Conservation (phyloP, 768 basidiomycete genomes). For the Hericium rajendrae region DNA sequence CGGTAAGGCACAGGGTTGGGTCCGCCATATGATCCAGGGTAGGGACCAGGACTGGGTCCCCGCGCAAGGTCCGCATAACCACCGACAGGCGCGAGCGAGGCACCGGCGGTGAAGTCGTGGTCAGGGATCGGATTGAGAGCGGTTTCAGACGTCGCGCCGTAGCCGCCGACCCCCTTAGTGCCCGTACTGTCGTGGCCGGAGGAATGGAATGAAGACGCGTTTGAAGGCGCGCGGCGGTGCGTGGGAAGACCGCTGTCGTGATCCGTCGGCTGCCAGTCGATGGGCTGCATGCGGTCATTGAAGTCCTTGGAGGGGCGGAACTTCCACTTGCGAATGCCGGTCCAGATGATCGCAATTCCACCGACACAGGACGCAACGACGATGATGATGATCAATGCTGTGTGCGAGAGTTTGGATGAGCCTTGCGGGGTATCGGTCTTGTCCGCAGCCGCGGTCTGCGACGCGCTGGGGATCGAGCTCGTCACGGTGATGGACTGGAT, state of each 20-base stretch:
- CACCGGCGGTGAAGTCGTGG: conserved; percentile 69
- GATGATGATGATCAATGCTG: conserved; percentile 53
- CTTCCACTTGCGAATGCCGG: conserved; percentile 88
- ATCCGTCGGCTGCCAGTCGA: conserved; percentile 74
- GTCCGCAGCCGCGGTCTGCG: conserved; percentile 17
- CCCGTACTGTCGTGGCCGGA: conserved; percentile 21
- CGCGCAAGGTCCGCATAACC: conserved; percentile 79
- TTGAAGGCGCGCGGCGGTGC: conserved; percentile 46
- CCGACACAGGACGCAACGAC: conserved; percentile 61
- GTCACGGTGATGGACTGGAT: conserved; percentile 18
- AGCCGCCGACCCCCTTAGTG: conserved; percentile 2
- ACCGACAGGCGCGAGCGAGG: conserved; percentile 55
- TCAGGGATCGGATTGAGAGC: conserved; percentile 44
- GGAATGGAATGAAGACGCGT: conserved; percentile 65
- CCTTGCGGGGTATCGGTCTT: conserved; percentile 24
- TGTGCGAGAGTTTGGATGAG: conserved; percentile 33
- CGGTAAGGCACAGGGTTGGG: conserved; percentile 48
- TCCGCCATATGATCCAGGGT: conserved; percentile 28
- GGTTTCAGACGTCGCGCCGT: conserved; percentile 21
- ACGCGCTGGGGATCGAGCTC: conserved; percentile 12
- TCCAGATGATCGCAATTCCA: conserved; percentile 70
- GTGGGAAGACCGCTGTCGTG: conserved; percentile 36
- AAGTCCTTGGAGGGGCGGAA: conserved; percentile 73
- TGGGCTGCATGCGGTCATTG: conserved; percentile 77
- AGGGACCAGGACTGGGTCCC: conserved; percentile 58